Evolutionary conservation across 306 rosid genomes (phyloP).

Genomic region (Prunus mume): DNA sequence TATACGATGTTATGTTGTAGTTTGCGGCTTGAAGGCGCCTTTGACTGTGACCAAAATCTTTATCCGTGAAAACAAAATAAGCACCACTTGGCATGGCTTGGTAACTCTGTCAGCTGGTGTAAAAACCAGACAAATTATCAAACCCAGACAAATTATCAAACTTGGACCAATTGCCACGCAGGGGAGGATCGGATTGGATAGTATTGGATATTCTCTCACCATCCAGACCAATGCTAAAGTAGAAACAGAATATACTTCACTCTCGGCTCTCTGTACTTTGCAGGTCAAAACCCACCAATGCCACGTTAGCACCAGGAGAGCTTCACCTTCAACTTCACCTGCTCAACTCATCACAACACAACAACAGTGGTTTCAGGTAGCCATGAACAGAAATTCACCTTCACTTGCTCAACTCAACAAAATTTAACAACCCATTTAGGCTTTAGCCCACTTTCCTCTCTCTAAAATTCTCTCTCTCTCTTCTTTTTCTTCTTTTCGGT

Average conservation of each 20-base stretch:
- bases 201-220: slow-evolving; percentile 3
- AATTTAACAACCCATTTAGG: not conserved
- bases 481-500: not conserved
- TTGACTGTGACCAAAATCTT: not conserved
- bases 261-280: not conserved
- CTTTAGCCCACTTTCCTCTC: not conserved
- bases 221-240: not conserved
- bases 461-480: too few species aligned
- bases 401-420: not conserved
- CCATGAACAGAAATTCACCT: not conserved
- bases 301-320: slow-evolving; percentile 8
- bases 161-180: not conserved
- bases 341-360: not conserved
- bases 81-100: not conserved
- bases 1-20: not conserved
- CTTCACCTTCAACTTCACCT: not conserved
- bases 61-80: not conserved
- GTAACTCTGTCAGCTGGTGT: not conserved
- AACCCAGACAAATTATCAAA: not conserved
- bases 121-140: not conserved
- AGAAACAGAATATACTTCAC: slow-evolving; percentile 1
- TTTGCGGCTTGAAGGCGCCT: not conserved
- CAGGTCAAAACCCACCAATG: not conserved
- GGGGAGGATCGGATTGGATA: not conserved
- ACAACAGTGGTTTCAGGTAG: not conserved